Base-by-base conservation (phyloP, 164 flowering plant genomes). In the Aristolochia contorta region DNA sequence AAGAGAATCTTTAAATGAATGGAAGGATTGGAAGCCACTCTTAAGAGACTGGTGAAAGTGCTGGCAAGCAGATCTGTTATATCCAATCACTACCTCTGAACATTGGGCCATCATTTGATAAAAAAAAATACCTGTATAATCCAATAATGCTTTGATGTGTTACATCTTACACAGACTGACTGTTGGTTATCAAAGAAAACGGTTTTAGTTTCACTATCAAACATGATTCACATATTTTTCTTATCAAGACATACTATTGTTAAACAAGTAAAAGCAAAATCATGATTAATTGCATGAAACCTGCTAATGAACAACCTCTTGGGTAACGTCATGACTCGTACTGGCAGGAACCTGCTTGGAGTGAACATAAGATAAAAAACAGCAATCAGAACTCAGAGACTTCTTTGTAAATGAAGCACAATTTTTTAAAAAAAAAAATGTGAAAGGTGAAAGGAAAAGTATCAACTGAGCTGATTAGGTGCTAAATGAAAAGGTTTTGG, bases 231-330 rank as follows among this genome's bases (percentile, higher is more conserved):
- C 30, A 2, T 25, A 16, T 54, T 16, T 13, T 4, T 21, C 16
- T 57, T 33, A 2, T 21, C 10, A 59, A 15, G 16, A 2, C 30
- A 27, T 27, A 27, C 30, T 27, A 5, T 2, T 27, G 30, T 27
- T 5, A 27, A 27, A 27, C 2, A 27, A 27, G 3, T 27, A 27
- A 27, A 27, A 27, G 5, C 30, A 58, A 45, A 19, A 10, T 8
- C 8, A n/a, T 41, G 30, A 57, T 24, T 12, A 21, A 59, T 25
- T 27, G 21, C 46, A 46, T 19, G 45, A 53, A 59, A 65, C 63
- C 69, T 65, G 69, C 53, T 19, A 46, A n/a, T 53, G 47, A 59
- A 59, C 63, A 54, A 59, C 71, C 62, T 67, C 71, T 67, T 61
- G 65, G 61, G 57, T 46, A 43, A 51, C 61, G 20, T 47, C 61